Conservation (phyloP, 768 basidiomycete genomes). For the Russula sp. region DNA sequence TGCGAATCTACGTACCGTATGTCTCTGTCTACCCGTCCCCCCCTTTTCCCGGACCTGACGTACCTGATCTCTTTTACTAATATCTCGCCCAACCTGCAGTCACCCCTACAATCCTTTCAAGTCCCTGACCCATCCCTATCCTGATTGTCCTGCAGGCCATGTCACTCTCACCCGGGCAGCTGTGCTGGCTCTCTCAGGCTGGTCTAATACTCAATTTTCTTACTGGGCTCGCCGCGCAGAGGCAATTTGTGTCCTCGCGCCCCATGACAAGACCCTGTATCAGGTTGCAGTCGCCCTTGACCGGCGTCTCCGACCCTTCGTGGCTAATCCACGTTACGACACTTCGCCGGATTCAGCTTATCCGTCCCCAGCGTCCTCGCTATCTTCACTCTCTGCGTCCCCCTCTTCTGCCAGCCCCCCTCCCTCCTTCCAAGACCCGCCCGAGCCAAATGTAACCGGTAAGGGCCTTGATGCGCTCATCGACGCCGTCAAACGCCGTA, state of each 20-base stretch:
- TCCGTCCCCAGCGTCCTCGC: slow-evolving; percentile 28
- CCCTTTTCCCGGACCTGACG: neutral
- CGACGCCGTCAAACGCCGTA: slow-evolving; percentile 49
- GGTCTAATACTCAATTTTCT: slow-evolving; percentile 54
- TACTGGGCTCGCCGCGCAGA: slow-evolving; percentile 54
- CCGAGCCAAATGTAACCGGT: slow-evolving; percentile 45
- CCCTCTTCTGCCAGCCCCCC: slow-evolving; percentile 22
- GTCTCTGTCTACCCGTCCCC: slow-evolving; percentile 30
- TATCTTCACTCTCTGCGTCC: slow-evolving; percentile 27
- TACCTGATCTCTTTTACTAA: slow-evolving; percentile 4
- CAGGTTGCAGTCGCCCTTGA: slow-evolving; percentile 44
- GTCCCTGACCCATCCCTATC: slow-evolving; percentile 44
- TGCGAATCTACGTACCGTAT: slow-evolving; percentile 49
- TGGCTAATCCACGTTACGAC: slow-evolving; percentile 25
- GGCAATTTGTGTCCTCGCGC: slow-evolving; percentile 47
- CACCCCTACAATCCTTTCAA: slow-evolving; percentile 54
- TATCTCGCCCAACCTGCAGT: slow-evolving; percentile 34
- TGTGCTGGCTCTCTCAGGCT: slow-evolving; percentile 48
- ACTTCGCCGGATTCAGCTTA: slow-evolving; percentile 31
- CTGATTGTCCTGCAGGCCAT: slow-evolving; percentile 41
- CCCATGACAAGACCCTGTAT: slow-evolving; percentile 42
- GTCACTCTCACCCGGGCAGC: slow-evolving; percentile 49
- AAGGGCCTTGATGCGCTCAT: slow-evolving; percentile 51
- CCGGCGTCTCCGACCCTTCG: slow-evolving; percentile 40
- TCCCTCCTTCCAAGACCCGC: slow-evolving; percentile 37